Base-by-base conservation (phyloP, 495 filamentous ascomycete genomes). In the Penicillium lagena region DNA sequence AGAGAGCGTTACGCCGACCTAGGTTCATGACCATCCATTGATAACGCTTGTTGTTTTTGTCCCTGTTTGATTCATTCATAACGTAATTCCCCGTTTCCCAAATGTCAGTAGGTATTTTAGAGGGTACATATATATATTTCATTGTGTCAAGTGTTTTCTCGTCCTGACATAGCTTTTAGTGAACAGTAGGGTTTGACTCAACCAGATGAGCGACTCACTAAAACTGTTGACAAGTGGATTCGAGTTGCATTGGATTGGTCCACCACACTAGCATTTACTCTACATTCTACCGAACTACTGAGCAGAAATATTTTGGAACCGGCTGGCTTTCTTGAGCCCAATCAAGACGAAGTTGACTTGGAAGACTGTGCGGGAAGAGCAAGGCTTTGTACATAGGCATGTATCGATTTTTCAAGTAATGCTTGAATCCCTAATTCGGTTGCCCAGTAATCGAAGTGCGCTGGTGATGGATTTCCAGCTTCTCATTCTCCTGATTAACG, bases 391-490 rank as follows among this genome's bases (percentile, higher is more conserved):
- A 1, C 15, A 17, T n/a, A n/a, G n/a, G n/a, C n/a, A n/a, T n/a
- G n/a, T 1, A 1, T 17, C 15, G 15, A 17, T 17, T 17, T 17
- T 17, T 17, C 15, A 4, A 17, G 15, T 4, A 17, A 17, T 4
- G 15, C 15, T 4, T 33, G 1, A n/a, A n/a, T n/a, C n/a, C n/a
- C n/a, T n/a, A n/a, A 14, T 56, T 58, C 9, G 56, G 59, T 7
- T 63, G 51, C 1, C 60, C 47, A 10, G 49, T 12, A 2, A 45
- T 48, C 41, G 67, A 68, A 17, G 50, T 31, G 5, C 36, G 32
- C 7, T 61, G 70, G 13, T 70, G 59, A 49, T 71, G 64, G 37
- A 67, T 63, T 39, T 72, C 71, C 7, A 68, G 49, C 32, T 38
- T 52, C 10, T 49, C 46, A 32, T 47, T 28, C 48, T 59, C 27